Percentiles rank a stretch among this genome's conserved stretches.
Conservation (phyloP, 2,329 filamentous ascomycete genomes). For the Neurospora sp. region DNA sequence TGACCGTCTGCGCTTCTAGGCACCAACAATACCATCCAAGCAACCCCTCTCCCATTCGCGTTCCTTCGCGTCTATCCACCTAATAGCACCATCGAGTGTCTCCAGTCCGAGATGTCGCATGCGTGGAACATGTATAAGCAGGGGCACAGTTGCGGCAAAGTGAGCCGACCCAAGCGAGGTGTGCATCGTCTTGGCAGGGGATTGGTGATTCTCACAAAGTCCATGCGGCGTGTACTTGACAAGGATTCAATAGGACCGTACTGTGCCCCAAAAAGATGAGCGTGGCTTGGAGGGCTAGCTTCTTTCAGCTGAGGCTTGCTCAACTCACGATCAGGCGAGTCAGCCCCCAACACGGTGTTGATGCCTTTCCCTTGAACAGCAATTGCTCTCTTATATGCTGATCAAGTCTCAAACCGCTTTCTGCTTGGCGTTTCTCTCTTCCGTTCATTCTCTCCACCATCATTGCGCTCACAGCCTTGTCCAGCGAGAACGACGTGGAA, state of each 20-base stretch:
- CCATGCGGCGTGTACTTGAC: neutral
- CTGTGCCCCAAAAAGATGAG: neutral
- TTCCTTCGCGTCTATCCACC: neutral
- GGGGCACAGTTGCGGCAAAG: neutral
- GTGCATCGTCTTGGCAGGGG: neutral
- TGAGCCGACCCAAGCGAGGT: neutral
- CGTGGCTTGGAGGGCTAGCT: neutral
- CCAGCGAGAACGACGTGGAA: too few species aligned
- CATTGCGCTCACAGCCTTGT: too few species aligned
- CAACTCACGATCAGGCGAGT: neutral
- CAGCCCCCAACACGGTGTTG: neutral
- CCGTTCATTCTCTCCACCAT: too few species aligned
- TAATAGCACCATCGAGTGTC: neutral
- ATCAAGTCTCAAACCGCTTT: neutral
- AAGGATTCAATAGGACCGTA: neutral
- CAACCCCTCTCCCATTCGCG: neutral
- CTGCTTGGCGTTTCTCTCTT: too few species aligned
- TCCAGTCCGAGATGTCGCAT: neutral
- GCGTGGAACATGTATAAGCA: neutral
- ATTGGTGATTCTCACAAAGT: neutral
- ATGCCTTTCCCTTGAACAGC: neutral
- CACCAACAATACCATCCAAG: neutral
- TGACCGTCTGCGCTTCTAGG: neutral
- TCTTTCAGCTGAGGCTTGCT: neutral
- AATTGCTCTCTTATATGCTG: neutral